phyloP scores from a whole-genome alignment of 805 yeast species.

The Ogataea henricii region DNA sequence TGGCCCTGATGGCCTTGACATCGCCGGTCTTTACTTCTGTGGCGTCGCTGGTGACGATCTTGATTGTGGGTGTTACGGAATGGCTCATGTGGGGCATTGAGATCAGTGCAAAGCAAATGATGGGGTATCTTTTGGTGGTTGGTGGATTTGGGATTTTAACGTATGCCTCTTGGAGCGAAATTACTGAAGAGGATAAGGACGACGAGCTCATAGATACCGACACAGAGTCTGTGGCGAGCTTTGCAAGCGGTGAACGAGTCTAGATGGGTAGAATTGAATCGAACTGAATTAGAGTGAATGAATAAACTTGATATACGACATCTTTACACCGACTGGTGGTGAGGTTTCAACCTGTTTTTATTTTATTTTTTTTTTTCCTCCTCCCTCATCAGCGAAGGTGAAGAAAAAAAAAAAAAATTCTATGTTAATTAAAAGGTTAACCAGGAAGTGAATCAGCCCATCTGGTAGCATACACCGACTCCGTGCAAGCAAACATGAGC shows the following conservation, averaged over 20 bases:
- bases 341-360: too few relatives aligned
- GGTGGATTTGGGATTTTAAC: slow-evolving; percentile 69
- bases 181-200: slow-evolving; percentile 42
- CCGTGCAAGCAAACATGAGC: slow-evolving; percentile 11
- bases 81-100: slow-evolving; percentile 64
- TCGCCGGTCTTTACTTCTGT: slow-evolving; percentile 81
- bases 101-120: slow-evolving; percentile 55
- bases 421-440: neutral
- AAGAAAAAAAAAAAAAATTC: neutral
- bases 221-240: slow-evolving; percentile 33
- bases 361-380: neutral
- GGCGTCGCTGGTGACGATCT: slow-evolving; percentile 63
- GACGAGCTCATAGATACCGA: slow-evolving; percentile 37
- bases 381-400: neutral
- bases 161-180: slow-evolving; percentile 65
- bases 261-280: neutral
- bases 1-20: slow-evolving; percentile 79
- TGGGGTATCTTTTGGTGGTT: slow-evolving; percentile 71
- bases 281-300: neutral
- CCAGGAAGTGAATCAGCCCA: neutral
- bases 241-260: slow-evolving; percentile 11
- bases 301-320: too few relatives aligned
- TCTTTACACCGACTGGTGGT: neutral
- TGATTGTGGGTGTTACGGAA: slow-evolving; percentile 77
- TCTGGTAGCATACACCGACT: neutral